Evolutionary conservation across 1,139 yeast genomes (phyloP).

Genomic region (Debaryomycetaceae sp.): DNA sequence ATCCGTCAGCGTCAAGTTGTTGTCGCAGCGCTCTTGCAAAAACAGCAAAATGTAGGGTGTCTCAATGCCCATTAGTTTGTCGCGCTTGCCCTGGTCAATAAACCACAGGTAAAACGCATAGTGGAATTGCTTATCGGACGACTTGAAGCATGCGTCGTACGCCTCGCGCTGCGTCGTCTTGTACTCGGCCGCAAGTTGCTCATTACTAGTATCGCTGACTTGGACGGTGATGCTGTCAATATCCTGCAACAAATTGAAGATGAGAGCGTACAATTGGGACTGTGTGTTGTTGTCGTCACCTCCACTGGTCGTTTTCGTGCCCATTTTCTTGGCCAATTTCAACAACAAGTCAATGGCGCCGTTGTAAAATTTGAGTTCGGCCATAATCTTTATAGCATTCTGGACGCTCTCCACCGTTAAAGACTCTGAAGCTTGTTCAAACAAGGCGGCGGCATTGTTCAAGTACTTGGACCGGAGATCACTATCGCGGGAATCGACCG

Average conservation of each 20-base stretch:
- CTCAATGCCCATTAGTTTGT: slow-evolving; percentile 64
- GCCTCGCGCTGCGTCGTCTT: slow-evolving; percentile 58
- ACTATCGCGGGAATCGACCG: slow-evolving; percentile 55
- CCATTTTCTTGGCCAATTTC: slow-evolving; percentile 54
- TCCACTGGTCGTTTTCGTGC: slow-evolving; percentile 6
- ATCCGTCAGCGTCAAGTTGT: slow-evolving; percentile 65
- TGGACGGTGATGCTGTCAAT: slow-evolving; percentile 60
- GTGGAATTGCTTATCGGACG: slow-evolving; percentile 76
- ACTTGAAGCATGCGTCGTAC: slow-evolving; percentile 63
- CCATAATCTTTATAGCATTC: slow-evolving; percentile 71
- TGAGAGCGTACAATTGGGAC: slow-evolving; percentile 52
- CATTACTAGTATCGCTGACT: slow-evolving; percentile 28
- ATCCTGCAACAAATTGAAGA: slow-evolving; percentile 63
- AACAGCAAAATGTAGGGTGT: slow-evolving; percentile 75
- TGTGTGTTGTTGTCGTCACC: slow-evolving; percentile 20
- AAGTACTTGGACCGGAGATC: slow-evolving; percentile 65
- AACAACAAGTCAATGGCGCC: slow-evolving; percentile 82
- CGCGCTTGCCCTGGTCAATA: slow-evolving; percentile 65
- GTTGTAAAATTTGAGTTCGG: slow-evolving; percentile 64
- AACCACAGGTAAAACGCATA: slow-evolving; percentile 92
- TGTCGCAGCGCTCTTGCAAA: slow-evolving; percentile 60
- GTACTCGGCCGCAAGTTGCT: slow-evolving; percentile 40
- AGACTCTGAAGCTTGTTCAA: slow-evolving; percentile 72
- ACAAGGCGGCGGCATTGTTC: slow-evolving; percentile 61
- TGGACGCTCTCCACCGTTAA: slow-evolving; percentile 71